These are phyloP conservation scores for Scedosporium minutisporum DNA, from an alignment of 2,329 filamentous ascomycete species.

Conservation along the genomic window DNA sequence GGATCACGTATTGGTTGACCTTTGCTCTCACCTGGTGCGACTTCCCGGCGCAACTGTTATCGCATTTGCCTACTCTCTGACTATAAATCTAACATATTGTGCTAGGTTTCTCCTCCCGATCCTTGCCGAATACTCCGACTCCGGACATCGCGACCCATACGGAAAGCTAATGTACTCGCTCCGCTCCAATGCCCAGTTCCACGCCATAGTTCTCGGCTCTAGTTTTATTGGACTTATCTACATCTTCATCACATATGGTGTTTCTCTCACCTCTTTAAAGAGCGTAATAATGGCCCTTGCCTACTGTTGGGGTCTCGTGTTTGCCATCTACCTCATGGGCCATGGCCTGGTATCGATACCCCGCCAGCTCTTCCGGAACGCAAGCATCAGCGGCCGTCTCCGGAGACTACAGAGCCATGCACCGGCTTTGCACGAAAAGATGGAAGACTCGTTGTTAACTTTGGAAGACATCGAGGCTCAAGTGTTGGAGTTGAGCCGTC, in stretches of 20 bases:
- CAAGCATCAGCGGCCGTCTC: slow-evolving; percentile 65
- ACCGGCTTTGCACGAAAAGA: slow-evolving; percentile 72
- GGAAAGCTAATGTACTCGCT: slow-evolving; percentile 76
- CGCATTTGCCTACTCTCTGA: not conserved
- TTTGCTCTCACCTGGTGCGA: slow-evolving; percentile 85
- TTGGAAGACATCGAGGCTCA: slow-evolving; percentile 76
- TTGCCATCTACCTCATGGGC: slow-evolving; percentile 96
- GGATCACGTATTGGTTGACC: slow-evolving; percentile 94
- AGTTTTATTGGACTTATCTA: slow-evolving; percentile 69
- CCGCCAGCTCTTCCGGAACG: slow-evolving; percentile 66
- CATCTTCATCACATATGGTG: slow-evolving; percentile 68
- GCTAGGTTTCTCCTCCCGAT: slow-evolving; percentile 79
- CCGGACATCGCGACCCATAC: slow-evolving; percentile 80
- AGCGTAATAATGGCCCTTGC: slow-evolving; percentile 83
- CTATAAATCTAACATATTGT: not conserved
- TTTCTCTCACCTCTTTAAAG: slow-evolving; percentile 65
- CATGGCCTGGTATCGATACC: slow-evolving; percentile 92
- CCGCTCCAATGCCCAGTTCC: slow-evolving; percentile 79
- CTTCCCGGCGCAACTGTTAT: slow-evolving; percentile 10
- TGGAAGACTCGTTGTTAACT: slow-evolving; percentile 73
- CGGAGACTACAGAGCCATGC: slow-evolving; percentile 69
- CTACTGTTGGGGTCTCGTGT: slow-evolving; percentile 83
- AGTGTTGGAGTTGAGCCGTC: slow-evolving; percentile 65
- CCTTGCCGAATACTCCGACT: slow-evolving; percentile 88
- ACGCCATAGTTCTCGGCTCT: slow-evolving; percentile 66